phyloP scores from a whole-genome alignment of 2,329 filamentous ascomycete genomes.

The Cladosporium colombiae region DNA sequence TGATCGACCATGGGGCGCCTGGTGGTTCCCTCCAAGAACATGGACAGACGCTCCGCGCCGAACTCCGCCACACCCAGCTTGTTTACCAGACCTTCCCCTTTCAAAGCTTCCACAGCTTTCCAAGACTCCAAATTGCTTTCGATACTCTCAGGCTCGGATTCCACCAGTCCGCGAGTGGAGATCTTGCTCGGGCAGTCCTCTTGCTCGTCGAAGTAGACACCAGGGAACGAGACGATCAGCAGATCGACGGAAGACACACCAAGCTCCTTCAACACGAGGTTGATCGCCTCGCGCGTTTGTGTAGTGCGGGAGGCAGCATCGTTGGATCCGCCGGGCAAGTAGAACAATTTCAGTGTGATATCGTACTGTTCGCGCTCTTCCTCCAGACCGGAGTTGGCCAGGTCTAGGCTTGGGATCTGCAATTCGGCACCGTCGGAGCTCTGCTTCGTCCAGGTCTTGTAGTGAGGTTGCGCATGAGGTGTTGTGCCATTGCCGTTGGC shows the following conservation, averaged over 20 bases:
- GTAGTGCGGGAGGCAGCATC: conserved; percentile 60
- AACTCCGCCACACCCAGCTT: conserved; percentile 89
- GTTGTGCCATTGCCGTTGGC: conserved; percentile 22
- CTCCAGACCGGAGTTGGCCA: conserved; percentile 67
- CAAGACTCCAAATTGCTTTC: conserved; percentile 68
- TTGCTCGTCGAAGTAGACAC: conserved; percentile 89
- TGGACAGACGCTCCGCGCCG: conserved; percentile 76
- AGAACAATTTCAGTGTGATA: conserved; percentile 94
- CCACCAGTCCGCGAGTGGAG: conserved; percentile 39
- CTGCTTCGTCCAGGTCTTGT: conserved; percentile 68
- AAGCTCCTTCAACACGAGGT: conserved; percentile 77
- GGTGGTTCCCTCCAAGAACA: conserved; percentile 70
- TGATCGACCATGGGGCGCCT: conserved; percentile 84
- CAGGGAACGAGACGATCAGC: conserved; percentile 89
- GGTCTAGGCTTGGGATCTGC: conserved; percentile 72
- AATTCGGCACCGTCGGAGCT: conserved; percentile 56
- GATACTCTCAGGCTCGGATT: conserved; percentile 57
- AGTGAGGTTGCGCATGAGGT: conserved; percentile 35
- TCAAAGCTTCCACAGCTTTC: conserved; percentile 69
- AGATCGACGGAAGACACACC: conserved; percentile 76
- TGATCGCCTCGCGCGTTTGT: conserved; percentile 76
- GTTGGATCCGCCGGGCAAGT: conserved; percentile 62
- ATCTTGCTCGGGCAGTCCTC: conserved; percentile 70
- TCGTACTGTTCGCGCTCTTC: conserved; percentile 88
- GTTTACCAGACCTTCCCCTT: conserved; percentile 68